phyloP scores from a whole-genome alignment of 805 yeast genomes.

The Priceomyces castillae region DNA sequence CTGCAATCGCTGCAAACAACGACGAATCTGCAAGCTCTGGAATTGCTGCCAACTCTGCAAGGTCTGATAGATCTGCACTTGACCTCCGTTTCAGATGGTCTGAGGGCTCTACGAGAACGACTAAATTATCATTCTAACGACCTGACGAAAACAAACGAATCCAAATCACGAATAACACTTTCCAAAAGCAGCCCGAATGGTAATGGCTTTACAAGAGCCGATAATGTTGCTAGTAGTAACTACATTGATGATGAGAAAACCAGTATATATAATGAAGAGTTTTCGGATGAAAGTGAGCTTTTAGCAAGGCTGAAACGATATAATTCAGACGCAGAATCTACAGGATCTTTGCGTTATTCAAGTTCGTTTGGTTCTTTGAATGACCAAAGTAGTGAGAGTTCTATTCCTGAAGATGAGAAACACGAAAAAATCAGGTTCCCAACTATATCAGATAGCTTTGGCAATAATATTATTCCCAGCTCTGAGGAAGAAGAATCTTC shows the following conservation, averaged over 20 bases:
- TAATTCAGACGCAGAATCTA: conserved; percentile 3
- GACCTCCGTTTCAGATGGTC: neutral
- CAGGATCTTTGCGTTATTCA: neutral
- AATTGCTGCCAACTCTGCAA: neutral
- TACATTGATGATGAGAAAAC: conserved; percentile 23
- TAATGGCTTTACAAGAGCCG: neutral
- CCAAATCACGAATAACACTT: neutral
- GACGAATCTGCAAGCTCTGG: neutral
- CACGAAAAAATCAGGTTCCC: conserved; percentile 18
- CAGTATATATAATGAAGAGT: conserved; percentile 19
- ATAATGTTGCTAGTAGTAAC: neutral
- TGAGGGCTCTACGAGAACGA: neutral
- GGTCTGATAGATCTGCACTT: neutral
- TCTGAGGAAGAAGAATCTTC: conserved; percentile 11
- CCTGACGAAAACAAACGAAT: neutral
- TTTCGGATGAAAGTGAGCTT: conserved; percentile 18
- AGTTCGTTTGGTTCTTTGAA: conserved; percentile 3
- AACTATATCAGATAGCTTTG: conserved; percentile 8
- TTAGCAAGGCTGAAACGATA: conserved; percentile 8
- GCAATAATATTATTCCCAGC: conserved; percentile 1
- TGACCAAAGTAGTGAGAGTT: neutral
- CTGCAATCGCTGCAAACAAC: conserved; percentile 8
- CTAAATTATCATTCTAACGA: neutral
- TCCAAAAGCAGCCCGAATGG: too few species aligned
- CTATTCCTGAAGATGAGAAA: neutral